Base-by-base conservation (phyloP, 805 yeast genomes). In the Ogataea pini region DNA sequence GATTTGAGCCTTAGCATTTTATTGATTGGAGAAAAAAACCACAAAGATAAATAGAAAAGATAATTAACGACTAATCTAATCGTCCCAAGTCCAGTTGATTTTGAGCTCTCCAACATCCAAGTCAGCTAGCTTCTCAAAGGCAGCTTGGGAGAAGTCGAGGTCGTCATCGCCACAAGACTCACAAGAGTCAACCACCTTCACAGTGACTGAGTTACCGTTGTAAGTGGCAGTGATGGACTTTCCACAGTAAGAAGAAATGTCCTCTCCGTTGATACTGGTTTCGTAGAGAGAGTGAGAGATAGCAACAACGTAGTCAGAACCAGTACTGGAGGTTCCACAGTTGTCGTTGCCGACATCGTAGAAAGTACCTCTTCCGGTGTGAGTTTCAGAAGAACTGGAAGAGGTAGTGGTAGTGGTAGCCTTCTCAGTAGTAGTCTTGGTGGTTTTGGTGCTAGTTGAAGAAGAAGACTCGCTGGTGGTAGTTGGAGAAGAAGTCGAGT, bases 111-210 rank as follows among this genome's bases (percentile, higher is more conserved):
- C 83, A 51, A 74, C 67, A 41, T 50, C 66, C 49, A 64, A 55
- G 56, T 72, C 76, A 13, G 82, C 83, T 46, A 79, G 62, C 47
- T 70, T 51, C 7, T 59, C 34, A 51, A 80, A 79, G 3, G 83
- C 84, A 37, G 72, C 44, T n/a, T 82, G 80, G 10, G 83, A 76
- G 44, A 79, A 72, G 59, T 80, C 83, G 47, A 79, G 68, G 56
- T 76, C 79, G 46, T 66, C 47, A 19, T 67, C 66, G 32, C 63
- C 54, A 54, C 84, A 79, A 1, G 76, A 79, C 36, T 59, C 76
- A 60, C 84, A 80, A 16, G 79, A 65, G 61, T 79, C 84, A 18
- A 75, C 80, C 39, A 79, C 82, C 25, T 72, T 74, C 34, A 79
- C 84, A 22, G 64, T 69, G 39, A 78, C 80, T 14, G 79, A 68